A percentile compares a stretch with the other conserved stretches of the same genome.
phyloP scores from a whole-genome alignment of 306 rosid genomes.

The Mucuna pruriens region DNA sequence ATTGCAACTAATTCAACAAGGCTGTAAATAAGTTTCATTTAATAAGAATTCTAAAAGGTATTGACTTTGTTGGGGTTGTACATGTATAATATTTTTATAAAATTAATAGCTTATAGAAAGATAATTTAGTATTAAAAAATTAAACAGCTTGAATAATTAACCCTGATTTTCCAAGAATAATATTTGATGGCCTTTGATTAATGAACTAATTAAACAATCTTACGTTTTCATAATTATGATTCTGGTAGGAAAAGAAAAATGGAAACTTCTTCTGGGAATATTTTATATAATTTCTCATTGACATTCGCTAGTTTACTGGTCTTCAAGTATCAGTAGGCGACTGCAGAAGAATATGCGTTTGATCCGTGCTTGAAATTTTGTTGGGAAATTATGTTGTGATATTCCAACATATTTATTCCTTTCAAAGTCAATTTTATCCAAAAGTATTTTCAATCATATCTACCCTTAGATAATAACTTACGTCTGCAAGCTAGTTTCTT shows the following conservation, averaged over 20 bases:
- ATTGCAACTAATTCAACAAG: constrained; percentile 22
- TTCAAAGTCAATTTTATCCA: constrained; percentile 42
- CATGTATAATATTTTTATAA: neutral
- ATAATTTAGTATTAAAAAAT: constrained; percentile 11
- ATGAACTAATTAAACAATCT: neutral
- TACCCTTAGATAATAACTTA: constrained; percentile 39
- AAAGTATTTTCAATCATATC: constrained; percentile 25
- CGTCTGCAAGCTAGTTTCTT: constrained; percentile 35
- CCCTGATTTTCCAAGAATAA: neutral
- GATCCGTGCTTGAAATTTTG: neutral
- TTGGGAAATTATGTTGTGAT: neutral
- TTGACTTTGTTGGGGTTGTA: constrained; percentile 33
- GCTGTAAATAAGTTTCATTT: neutral
- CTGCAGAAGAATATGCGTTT: neutral
- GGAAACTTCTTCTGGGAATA: neutral
- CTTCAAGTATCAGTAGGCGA: neutral
- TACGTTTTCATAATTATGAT: neutral
- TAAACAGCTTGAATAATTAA: neutral
- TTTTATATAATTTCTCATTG: neutral
- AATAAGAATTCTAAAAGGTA: constrained; percentile 17
- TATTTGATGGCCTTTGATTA: neutral
- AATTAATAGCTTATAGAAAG: neutral
- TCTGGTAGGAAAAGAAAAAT: neutral
- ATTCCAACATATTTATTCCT: neutral
- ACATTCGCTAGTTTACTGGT: neutral